Percentiles rank a stretch among this genome's conserved stretches.
Conservation (phyloP, 1,139 yeast genomes). For the Starmera stellimalicola region DNA sequence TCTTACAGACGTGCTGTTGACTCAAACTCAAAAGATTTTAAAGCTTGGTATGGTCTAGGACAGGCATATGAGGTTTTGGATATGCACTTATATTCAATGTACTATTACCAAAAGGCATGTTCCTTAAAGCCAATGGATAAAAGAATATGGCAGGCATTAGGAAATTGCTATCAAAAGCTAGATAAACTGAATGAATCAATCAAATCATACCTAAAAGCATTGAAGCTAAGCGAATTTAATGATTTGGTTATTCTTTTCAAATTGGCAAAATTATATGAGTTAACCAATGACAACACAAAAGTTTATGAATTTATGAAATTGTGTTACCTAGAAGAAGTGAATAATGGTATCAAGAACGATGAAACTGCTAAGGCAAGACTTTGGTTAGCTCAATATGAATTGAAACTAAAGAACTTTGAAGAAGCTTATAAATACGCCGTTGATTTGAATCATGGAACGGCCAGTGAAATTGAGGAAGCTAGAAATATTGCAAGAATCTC, state of each 20-base stretch:
- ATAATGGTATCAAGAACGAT: conserved; percentile 56
- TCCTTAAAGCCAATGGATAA: conserved; percentile 82
- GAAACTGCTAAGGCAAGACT: conserved; percentile 76
- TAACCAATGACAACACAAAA: conserved; percentile 38
- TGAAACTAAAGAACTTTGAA: conserved; percentile 46
- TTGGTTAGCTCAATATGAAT: conserved; percentile 76
- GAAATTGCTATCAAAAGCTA: conserved; percentile 79
- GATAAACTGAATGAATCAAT: conserved; percentile 36
- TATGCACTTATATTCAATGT: conserved; percentile 87
- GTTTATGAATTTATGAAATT: conserved; percentile 62
- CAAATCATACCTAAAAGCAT: conserved; percentile 41
- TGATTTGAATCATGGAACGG: conserved; percentile 66
- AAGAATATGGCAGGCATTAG: conserved; percentile 96
- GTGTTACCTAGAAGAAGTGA: conserved; percentile 60
- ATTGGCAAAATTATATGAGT: conserved; percentile 61
- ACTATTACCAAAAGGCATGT: conserved; percentile 89
- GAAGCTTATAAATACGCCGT: conserved; percentile 69
- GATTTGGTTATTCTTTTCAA: conserved; percentile 52
- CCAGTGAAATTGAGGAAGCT: conserved; percentile 86
- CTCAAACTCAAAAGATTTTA: conserved; percentile 77
- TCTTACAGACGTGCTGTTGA: conserved; percentile 88
- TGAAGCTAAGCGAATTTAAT: conserved; percentile 29
- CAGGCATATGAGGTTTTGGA: conserved; percentile 97
- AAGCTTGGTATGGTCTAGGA: conserved; percentile 98
- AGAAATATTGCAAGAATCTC: conserved; percentile 67